phyloP scores from a whole-genome alignment of 768 basidiomycete genomes.

The Sporobolomyces pararoseus region DNA sequence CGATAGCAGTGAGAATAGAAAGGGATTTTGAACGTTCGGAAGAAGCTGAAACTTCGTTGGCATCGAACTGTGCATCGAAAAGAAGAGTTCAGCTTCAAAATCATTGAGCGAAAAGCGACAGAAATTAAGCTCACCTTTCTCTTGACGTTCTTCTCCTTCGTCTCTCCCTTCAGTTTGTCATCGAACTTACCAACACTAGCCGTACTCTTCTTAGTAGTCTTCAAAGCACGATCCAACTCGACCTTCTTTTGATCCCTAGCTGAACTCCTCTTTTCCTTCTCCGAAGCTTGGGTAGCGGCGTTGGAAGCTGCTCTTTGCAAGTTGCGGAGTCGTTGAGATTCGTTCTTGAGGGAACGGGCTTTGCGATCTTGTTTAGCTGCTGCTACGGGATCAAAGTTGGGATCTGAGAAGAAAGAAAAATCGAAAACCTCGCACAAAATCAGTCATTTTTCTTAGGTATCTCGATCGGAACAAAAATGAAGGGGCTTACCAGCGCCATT shows the following conservation, averaged over 20 bases:
- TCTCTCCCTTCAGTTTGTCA: constrained; percentile 82
- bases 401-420: too few species aligned
- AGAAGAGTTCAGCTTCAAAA: background rate
- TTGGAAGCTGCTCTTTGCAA: constrained; percentile 57
- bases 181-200: constrained; percentile 94
- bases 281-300: constrained; percentile 41
- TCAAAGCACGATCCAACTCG: constrained; percentile 71
- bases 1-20: constrained; percentile 71
- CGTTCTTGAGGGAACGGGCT: constrained; percentile 76
- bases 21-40: constrained; percentile 71
- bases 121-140: constrained; percentile 64
- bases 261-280: constrained; percentile 32
- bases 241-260: constrained; percentile 59
- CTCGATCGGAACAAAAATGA: background rate
- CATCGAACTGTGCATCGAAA: constrained; percentile 65
- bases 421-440: too few species aligned
- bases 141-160: constrained; percentile 78
- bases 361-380: constrained; percentile 74
- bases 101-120: too few species aligned
- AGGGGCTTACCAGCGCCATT: constrained; percentile 69
- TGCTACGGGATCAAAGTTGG: constrained; percentile 73
- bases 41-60: constrained; percentile 63
- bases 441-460: too few species aligned
- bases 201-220: constrained; percentile 73
- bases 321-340: constrained; percentile 70